These are phyloP conservation scores for Rosa chinensis DNA, from an alignment of 306 rosid genomes.

Conservation along the genomic window DNA sequence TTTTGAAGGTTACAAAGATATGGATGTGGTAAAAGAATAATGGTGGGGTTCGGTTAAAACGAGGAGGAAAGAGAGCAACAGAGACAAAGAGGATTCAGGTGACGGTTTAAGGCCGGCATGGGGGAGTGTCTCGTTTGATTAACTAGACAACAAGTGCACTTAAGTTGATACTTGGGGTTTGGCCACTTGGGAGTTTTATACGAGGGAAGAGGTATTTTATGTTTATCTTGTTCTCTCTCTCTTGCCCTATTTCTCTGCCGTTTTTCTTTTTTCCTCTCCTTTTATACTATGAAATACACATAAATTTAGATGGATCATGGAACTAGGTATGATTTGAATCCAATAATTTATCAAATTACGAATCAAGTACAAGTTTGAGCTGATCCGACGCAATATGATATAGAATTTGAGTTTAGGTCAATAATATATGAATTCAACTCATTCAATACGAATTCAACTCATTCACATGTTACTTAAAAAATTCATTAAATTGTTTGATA, in stretches of 20 bases:
- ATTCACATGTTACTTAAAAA: too few species aligned
- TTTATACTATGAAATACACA: neutral
- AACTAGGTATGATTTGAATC: too few species aligned
- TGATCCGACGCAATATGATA: too few species aligned
- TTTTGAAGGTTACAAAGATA: constrained; percentile 10
- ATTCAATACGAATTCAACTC: too few species aligned
- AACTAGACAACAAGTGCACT: neutral
- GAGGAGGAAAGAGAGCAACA: constrained; percentile 16
- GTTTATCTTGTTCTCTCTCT: constrained; percentile 21
- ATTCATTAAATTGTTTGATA: too few species aligned
- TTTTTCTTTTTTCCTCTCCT: neutral
- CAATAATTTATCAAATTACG: too few species aligned
- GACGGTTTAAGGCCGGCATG: constrained; percentile 13
- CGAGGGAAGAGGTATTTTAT: constrained; percentile 3
- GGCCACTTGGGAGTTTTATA: constrained; percentile 7
- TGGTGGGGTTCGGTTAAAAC: constrained; percentile 12
- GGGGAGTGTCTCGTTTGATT: constrained; percentile 1
- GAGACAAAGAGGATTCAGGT: constrained; percentile 10
- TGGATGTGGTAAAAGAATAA: neutral
- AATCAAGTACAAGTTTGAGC: too few species aligned
- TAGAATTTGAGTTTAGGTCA: too few species aligned
- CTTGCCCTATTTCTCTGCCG: neutral
- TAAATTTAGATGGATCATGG: too few species aligned
- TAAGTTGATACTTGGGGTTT: neutral
- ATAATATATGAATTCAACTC: too few species aligned